Evolutionary conservation across 2,329 filamentous ascomycete genomes (phyloP).

Genomic region (Diaporthe sp.): DNA sequence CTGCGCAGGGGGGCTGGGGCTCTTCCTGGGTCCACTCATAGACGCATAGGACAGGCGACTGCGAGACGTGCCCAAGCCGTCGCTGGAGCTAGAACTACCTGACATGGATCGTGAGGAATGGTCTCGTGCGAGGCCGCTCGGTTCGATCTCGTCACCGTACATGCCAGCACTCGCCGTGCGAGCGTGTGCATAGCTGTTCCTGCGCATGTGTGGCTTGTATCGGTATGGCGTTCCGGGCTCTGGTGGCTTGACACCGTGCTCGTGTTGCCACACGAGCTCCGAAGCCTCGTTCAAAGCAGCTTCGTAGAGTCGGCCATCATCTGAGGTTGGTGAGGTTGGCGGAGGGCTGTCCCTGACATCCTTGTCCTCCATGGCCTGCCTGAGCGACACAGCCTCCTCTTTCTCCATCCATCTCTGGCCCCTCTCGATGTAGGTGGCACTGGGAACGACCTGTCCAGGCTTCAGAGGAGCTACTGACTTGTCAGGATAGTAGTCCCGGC

Average conservation of each 20-base stretch:
- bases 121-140: constrained; percentile 61
- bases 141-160: constrained; percentile 61
- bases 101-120: constrained; percentile 55
- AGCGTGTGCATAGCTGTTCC: constrained; percentile 79
- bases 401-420: constrained; percentile 85
- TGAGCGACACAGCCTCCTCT: constrained; percentile 79
- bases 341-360: constrained; percentile 63
- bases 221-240: constrained; percentile 74
- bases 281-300: constrained; percentile 83
- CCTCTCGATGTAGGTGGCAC: constrained; percentile 78
- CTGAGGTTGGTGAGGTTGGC: constrained; percentile 56
- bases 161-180: constrained; percentile 71
- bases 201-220: constrained; percentile 78
- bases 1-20: constrained; percentile 45
- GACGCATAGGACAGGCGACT: constrained; percentile 46
- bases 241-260: constrained; percentile 68
- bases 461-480: constrained; percentile 61
- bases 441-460: constrained; percentile 74
- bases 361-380: constrained; percentile 81
- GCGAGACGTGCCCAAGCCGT: constrained; percentile 53
- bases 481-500: constrained; percentile 67
- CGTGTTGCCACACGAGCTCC: constrained; percentile 83
- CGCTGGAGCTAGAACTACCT: constrained; percentile 65
- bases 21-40: constrained; percentile 38
- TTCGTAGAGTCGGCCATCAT: constrained; percentile 74